Conservation (phyloP, 179 eudicot species). For the Spergularia azorica region DNA sequence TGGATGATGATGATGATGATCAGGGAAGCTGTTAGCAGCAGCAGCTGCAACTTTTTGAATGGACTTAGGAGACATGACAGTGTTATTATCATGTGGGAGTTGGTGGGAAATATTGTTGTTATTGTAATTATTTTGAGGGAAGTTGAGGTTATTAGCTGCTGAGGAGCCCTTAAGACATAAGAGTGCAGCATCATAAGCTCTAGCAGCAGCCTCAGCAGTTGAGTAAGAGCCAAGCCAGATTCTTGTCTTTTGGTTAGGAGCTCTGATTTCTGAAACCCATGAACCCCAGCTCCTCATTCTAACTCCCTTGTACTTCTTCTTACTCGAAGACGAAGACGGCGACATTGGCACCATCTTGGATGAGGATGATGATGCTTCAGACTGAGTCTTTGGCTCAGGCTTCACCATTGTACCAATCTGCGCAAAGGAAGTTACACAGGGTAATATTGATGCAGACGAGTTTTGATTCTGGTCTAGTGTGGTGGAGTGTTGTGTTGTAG, state of each 20-base stretch:
- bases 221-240: constrained; percentile 96
- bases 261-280: constrained; percentile 91
- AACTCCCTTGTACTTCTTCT: constrained; percentile 84
- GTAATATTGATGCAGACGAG: background rate
- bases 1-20: background rate
- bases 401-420: constrained; percentile 36
- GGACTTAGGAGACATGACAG: constrained; percentile 63
- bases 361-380: constrained; percentile 22
- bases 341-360: constrained; percentile 17
- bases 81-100: constrained; percentile 7
- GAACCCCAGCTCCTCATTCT: constrained; percentile 99
- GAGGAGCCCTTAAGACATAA: constrained; percentile 81
- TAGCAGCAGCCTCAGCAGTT: constrained; percentile 91
- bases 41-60: constrained; percentile 75
- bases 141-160: constrained; percentile 71
- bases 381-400: constrained; percentile 44
- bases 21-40: constrained; percentile 43
- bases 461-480: background rate
- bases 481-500: background rate
- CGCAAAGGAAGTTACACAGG: background rate
- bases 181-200: constrained; percentile 95
- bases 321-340: constrained; percentile 29
- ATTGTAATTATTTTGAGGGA: constrained; percentile 38
- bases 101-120: constrained; percentile 6
- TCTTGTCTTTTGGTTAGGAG: constrained; percentile 87